Conservation (phyloP, 352 stramenopile species). For the Halophytophthora polymorphica region DNA sequence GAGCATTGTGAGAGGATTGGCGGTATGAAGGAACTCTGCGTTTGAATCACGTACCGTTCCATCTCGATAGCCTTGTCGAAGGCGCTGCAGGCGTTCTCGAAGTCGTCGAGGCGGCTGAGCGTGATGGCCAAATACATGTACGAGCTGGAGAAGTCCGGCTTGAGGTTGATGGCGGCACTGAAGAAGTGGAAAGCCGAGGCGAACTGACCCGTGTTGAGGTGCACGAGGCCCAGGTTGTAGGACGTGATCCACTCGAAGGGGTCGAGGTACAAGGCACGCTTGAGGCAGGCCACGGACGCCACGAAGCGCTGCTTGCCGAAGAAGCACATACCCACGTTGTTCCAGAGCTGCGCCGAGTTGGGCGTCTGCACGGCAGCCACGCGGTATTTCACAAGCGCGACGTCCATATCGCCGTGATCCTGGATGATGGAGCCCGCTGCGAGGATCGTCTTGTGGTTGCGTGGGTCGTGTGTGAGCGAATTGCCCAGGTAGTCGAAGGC, state of each 20-base stretch:
- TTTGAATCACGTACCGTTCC: slow-evolving; percentile 44
- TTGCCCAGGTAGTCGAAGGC: slow-evolving; percentile 94
- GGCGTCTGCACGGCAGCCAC: slow-evolving; percentile 89
- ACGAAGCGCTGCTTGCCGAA: slow-evolving; percentile 90
- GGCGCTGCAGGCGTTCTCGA: slow-evolving; percentile 89
- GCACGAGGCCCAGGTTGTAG: slow-evolving; percentile 94
- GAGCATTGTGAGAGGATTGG: too few species aligned
- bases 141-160: slow-evolving; percentile 83
- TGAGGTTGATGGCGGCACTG: slow-evolving; percentile 86
- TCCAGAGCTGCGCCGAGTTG: slow-evolving; percentile 93
- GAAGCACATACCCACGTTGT: slow-evolving; percentile 96
- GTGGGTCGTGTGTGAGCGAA: slow-evolving; percentile 89
- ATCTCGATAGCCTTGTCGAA: slow-evolving; percentile 92
- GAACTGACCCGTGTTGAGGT: slow-evolving; percentile 91
- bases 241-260: slow-evolving; percentile 95
- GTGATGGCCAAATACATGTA: slow-evolving; percentile 94
- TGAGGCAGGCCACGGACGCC: slow-evolving; percentile 88
- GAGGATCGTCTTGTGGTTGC: slow-evolving; percentile 91
- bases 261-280: slow-evolving; percentile 90
- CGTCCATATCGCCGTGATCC: slow-evolving; percentile 92
- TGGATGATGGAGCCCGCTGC: slow-evolving; percentile 92
- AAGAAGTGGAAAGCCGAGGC: slow-evolving; percentile 94
- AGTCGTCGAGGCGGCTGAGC: slow-evolving; percentile 87
- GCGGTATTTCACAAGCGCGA: slow-evolving; percentile 93
- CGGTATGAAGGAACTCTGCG: too few species aligned